phyloP scores from a whole-genome alignment of 2,329 filamentous ascomycete species.

The Aureobasidium uvarum region DNA sequence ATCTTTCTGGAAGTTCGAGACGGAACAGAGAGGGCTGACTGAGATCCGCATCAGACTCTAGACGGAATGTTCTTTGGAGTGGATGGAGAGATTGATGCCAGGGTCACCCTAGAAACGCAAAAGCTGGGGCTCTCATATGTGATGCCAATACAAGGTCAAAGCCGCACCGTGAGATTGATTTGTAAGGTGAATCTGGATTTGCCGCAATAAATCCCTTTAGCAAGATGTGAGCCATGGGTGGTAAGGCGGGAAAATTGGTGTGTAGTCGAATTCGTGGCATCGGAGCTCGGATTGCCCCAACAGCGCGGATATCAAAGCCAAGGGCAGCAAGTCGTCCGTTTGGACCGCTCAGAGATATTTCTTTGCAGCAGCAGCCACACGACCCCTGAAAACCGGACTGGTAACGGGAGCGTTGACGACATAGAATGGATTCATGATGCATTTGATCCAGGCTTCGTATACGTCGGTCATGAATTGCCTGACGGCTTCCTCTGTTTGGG shows the following conservation, averaged over 20 bases:
- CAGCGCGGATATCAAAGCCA: background rate
- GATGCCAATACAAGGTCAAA: background rate
- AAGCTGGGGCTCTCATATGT: background rate
- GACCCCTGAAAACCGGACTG: conserved; percentile 79
- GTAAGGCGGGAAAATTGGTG: background rate
- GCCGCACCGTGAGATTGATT: background rate
- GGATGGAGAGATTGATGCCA: background rate
- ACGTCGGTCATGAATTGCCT: conserved; percentile 93
- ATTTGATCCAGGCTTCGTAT: conserved; percentile 96
- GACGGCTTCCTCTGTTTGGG: conserved; percentile 92
- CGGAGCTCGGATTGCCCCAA: background rate
- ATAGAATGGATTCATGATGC: conserved; percentile 97
- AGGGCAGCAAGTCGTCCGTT: background rate
- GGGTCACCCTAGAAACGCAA: background rate
- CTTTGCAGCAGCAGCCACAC: conserved; percentile 82
- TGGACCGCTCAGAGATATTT: conserved; percentile 69
- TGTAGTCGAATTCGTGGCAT: background rate
- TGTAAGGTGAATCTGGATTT: background rate
- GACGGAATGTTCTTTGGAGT: background rate
- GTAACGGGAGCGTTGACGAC: conserved; percentile 76
- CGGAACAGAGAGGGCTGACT: too few relatives aligned
- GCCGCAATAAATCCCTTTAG: background rate
- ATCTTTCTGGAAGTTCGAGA: background rate
- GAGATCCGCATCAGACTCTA: background rate
- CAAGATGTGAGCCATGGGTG: background rate